Base-by-base conservation (phyloP, 345 rosid genomes). In the Pistacia vera region DNA sequence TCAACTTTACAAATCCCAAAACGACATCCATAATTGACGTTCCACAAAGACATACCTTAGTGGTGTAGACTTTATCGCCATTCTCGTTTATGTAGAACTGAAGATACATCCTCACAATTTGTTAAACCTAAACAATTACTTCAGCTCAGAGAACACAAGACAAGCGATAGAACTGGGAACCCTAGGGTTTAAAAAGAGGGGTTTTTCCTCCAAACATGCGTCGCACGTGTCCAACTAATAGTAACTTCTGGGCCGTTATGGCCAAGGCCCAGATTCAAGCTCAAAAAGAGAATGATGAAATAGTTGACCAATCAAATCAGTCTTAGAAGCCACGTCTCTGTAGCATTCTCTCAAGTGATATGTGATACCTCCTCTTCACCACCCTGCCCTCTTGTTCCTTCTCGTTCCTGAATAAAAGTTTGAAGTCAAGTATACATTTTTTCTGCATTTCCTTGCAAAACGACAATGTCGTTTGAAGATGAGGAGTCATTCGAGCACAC, bases 401-500 rank as follows among this genome's bases (percentile, higher is more conserved):
- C 44, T 1, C 57, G 66, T 71, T 28, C 41, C 46, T 25, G 54
- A 17, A 59, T 5, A 28, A 58, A 2, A 60, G 13, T 70, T 49
- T 48, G 51, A 68, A 67, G 64, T 57, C 69, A 69, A 69, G 13
- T 16, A 6, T 13, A 70, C 76, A 41, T 65, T 63, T 72, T 17
- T 25, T 25, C 25, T 20, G 1, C 14, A 51, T 44, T 36, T 66
- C 38, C 38, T 36, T 18, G 20, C 36, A 17, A 38, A 33, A 54
- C 67, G 46, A 0, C 63, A 55, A 90, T 93, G 99, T 95, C 98
- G 69, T 88, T 87, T 76, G 98, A 93, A 70, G 98, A 86, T 41
- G 99, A 96, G 55, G 99, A 96, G 72, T 78, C 93, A 22, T 74
- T 91, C 46, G 98, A 93, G 88, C 99, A 92, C 83, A 96, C 98